Conservation (phyloP, 2,329 filamentous ascomycete genomes). For the Paraphoma chrysanthemicola region DNA sequence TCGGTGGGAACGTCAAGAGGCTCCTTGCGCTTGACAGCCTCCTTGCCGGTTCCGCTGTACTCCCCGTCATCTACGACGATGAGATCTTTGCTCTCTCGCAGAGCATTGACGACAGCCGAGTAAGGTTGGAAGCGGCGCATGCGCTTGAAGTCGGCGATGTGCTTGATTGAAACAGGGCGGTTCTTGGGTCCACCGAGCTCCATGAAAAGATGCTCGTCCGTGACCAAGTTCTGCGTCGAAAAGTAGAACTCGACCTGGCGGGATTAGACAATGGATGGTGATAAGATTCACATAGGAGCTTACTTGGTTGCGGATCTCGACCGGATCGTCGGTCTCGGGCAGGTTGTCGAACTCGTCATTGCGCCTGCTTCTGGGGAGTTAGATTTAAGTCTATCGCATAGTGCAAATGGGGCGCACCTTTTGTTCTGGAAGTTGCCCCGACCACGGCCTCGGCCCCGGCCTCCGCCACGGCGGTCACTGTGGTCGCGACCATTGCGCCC, state of each 20-base stretch:
- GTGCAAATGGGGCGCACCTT: neutral
- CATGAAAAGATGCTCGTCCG: slow-evolving; percentile 86
- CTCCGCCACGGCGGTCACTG: slow-evolving; percentile 7
- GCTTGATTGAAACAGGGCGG: slow-evolving; percentile 78
- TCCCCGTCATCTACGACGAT: slow-evolving; percentile 76
- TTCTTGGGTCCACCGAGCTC: slow-evolving; percentile 80
- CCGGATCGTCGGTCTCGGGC: slow-evolving; percentile 77
- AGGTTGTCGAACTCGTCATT: slow-evolving; percentile 53
- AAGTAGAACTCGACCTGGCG: slow-evolving; percentile 93
- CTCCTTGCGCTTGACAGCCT: slow-evolving; percentile 71
- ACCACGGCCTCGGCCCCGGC: slow-evolving; percentile 11
- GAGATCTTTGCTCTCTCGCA: slow-evolving; percentile 77
- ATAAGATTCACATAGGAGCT: slow-evolving; percentile 15
- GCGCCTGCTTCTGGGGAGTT: slow-evolving; percentile 18
- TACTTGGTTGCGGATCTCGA: slow-evolving; percentile 84
- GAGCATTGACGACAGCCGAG: slow-evolving; percentile 79
- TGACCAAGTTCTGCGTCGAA: slow-evolving; percentile 85
- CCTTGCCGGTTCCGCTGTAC: slow-evolving; percentile 56
- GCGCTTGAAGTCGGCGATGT: slow-evolving; percentile 87
- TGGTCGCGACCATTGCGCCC: slow-evolving; percentile 16
- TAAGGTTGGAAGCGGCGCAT: slow-evolving; percentile 96
- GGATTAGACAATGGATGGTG: slow-evolving; percentile 15
- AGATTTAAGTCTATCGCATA: slow-evolving; percentile 1
- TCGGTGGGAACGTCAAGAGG: slow-evolving; percentile 56
- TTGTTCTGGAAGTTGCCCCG: slow-evolving; percentile 24